These are phyloP conservation scores for Cytospora piceicola DNA, from an alignment of 2,329 filamentous ascomycete species.

Conservation along the genomic window DNA sequence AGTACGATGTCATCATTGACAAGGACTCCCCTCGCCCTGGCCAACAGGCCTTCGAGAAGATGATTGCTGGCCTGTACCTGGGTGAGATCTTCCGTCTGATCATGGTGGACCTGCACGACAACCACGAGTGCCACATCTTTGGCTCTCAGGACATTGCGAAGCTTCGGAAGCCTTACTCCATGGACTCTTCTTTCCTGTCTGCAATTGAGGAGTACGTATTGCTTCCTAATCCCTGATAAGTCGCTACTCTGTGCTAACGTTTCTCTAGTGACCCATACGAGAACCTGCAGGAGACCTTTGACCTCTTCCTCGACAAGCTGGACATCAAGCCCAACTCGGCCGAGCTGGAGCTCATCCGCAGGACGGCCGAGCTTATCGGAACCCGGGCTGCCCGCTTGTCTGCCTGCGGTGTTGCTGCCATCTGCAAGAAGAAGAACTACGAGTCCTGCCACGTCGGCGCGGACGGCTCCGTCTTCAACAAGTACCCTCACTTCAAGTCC, in stretches of 20 bases:
- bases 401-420: slow-evolving; percentile 91
- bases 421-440: slow-evolving; percentile 95
- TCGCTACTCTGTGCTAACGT: slow-evolving; percentile 29
- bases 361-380: slow-evolving; percentile 90
- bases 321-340: slow-evolving; percentile 70
- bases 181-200: slow-evolving; percentile 93
- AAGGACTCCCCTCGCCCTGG: slow-evolving; percentile 89
- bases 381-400: slow-evolving; percentile 92
- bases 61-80: slow-evolving; percentile 93
- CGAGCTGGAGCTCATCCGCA: slow-evolving; percentile 87
- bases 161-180: slow-evolving; percentile 82
- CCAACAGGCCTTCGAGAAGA: slow-evolving; percentile 96
- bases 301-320: slow-evolving; percentile 79
- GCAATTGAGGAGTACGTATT: slow-evolving; percentile 79
- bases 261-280: slow-evolving; percentile 79
- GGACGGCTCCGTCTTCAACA: slow-evolving; percentile 97
- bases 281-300: slow-evolving; percentile 87
- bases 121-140: slow-evolving; percentile 76
- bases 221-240: neutral
- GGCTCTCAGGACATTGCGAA: slow-evolving; percentile 78
- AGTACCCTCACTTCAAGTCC: slow-evolving; percentile 97
- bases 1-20: slow-evolving; percentile 87
- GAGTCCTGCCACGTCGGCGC: slow-evolving; percentile 90
- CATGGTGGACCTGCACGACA: slow-evolving; percentile 83
- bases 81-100: slow-evolving; percentile 93